Evolutionary conservation across 2,329 filamentous ascomycete genomes (phyloP).

Genomic region (Catunica adiposa): DNA sequence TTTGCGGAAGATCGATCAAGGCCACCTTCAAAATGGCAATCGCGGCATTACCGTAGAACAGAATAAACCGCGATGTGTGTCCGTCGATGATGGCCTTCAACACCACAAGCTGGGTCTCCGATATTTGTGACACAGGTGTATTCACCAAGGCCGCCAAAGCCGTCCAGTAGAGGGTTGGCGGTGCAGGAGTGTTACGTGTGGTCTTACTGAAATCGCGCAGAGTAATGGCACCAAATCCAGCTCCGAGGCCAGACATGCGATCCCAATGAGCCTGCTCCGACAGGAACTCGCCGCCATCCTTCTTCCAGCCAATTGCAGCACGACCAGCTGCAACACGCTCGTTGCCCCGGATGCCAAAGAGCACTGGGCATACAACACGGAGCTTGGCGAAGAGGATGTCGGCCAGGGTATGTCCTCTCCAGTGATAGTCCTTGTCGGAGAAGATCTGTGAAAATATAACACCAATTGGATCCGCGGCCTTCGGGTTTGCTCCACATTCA

Average conservation of each 20-base stretch:
- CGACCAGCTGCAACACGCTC: slow-evolving; percentile 57
- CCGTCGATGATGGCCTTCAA: slow-evolving; percentile 56
- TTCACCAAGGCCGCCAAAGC: slow-evolving; percentile 62
- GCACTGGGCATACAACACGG: slow-evolving; percentile 59
- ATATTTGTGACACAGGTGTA: slow-evolving; percentile 48
- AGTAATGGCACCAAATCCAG: slow-evolving; percentile 69
- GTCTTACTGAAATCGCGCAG: slow-evolving; percentile 66
- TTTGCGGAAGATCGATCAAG: slow-evolving; percentile 55
- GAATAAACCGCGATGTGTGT: slow-evolving; percentile 58
- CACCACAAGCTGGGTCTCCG: slow-evolving; percentile 57
- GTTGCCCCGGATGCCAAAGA: slow-evolving; percentile 68
- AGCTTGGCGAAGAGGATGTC: slow-evolving; percentile 80
- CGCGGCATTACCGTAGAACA: slow-evolving; percentile 64
- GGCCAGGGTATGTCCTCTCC: slow-evolving; percentile 51
- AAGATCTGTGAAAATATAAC: slow-evolving; percentile 61
- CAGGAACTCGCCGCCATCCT: slow-evolving; percentile 42
- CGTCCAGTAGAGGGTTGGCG: slow-evolving; percentile 67
- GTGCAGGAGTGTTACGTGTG: slow-evolving; percentile 55
- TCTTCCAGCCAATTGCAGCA: slow-evolving; percentile 56
- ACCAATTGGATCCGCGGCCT: slow-evolving; percentile 62
- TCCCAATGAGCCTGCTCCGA: slow-evolving; percentile 59
- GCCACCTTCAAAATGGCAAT: slow-evolving; percentile 54
- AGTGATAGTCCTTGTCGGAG: slow-evolving; percentile 48
- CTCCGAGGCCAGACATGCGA: slow-evolving; percentile 67
- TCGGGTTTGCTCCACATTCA: slow-evolving; percentile 47